These are phyloP conservation scores for Platanthera guangdongensis DNA, from an alignment of 106 monocot genomes.

Conservation along the genomic window DNA sequence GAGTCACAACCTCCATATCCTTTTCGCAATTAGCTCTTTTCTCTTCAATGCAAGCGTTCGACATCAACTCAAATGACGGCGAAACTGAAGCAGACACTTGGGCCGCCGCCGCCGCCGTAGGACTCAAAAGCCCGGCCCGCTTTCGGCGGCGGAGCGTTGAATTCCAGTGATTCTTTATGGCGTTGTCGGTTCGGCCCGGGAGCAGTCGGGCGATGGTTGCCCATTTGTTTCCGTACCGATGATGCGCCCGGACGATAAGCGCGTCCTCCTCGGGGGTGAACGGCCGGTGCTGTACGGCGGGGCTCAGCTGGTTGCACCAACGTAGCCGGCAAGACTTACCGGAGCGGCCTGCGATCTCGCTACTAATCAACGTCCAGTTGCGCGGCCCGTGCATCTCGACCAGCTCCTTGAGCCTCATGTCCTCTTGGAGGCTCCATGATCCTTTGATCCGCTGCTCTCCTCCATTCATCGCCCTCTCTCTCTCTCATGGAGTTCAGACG, in stretches of 20 bases:
- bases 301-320: slow-evolving; percentile 17
- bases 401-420: not conserved
- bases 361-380: slow-evolving; percentile 11
- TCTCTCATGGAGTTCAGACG: too few relatives aligned
- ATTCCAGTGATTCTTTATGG: slow-evolving; percentile 13
- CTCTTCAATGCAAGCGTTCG: not conserved
- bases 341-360: slow-evolving; percentile 1
- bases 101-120: too few relatives aligned
- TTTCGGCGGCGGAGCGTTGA: not conserved
- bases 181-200: slow-evolving; percentile 7
- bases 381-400: slow-evolving; percentile 10
- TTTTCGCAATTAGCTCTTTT: not conserved
- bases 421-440: slow-evolving; percentile 12
- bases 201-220: slow-evolving; percentile 8
- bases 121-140: not conserved
- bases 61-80: too few relatives aligned
- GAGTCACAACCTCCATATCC: not conserved
- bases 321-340: slow-evolving; percentile 6
- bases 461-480: too few relatives aligned
- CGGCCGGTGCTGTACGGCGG: slow-evolving; percentile 9
- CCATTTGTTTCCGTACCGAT: slow-evolving; percentile 10
- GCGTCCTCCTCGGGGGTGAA: slow-evolving; percentile 11
- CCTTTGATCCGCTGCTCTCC: slow-evolving; percentile 5
- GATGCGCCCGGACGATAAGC: slow-evolving; percentile 1
- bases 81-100: too few relatives aligned